Evolutionary conservation across 768 basidiomycete genomes (phyloP).

Genomic region (Rhodotorula toruloides): DNA sequence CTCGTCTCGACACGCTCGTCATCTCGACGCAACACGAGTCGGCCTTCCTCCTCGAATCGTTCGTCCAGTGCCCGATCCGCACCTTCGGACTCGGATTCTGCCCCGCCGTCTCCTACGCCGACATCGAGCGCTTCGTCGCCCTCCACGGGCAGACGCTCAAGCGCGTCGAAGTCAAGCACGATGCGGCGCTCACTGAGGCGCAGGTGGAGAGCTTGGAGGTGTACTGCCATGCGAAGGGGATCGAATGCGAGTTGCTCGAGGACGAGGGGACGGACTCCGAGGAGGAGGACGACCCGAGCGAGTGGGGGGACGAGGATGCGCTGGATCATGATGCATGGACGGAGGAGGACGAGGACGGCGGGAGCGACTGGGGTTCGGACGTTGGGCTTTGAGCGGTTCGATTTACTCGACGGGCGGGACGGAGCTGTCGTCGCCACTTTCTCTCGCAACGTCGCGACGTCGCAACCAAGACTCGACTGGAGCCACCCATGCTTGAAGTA

Average conservation of each 20-base stretch:
- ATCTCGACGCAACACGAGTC: slow-evolving; percentile 26
- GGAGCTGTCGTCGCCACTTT: too few relatives aligned
- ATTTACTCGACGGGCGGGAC: too few relatives aligned
- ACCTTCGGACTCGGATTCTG: slow-evolving; percentile 22
- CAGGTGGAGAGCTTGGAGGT: slow-evolving; percentile 33
- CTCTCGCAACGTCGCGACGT: too few relatives aligned
- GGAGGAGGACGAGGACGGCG: slow-evolving; percentile 12
- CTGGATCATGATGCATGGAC: neutral
- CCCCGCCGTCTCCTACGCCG: slow-evolving; percentile 13
- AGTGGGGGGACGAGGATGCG: too few relatives aligned
- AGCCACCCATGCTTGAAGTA: too few relatives aligned
- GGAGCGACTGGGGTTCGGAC: too few relatives aligned
- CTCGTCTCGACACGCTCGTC: slow-evolving; percentile 20
- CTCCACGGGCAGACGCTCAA: slow-evolving; percentile 8
- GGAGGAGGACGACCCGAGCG: slow-evolving; percentile 8
- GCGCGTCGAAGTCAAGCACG: slow-evolving; percentile 11
- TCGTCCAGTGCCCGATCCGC: neutral
- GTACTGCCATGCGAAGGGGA: slow-evolving; percentile 24
- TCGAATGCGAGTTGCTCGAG: slow-evolving; percentile 16
- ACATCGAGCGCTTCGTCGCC: slow-evolving; percentile 21
- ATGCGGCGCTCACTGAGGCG: slow-evolving; percentile 19
- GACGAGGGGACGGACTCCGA: neutral
- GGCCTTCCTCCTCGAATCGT: neutral
- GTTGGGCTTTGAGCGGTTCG: too few relatives aligned
- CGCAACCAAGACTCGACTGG: too few relatives aligned